Conservation (phyloP, 1,284 basidiomycete species). For the Ganoderma sinense region DNA sequence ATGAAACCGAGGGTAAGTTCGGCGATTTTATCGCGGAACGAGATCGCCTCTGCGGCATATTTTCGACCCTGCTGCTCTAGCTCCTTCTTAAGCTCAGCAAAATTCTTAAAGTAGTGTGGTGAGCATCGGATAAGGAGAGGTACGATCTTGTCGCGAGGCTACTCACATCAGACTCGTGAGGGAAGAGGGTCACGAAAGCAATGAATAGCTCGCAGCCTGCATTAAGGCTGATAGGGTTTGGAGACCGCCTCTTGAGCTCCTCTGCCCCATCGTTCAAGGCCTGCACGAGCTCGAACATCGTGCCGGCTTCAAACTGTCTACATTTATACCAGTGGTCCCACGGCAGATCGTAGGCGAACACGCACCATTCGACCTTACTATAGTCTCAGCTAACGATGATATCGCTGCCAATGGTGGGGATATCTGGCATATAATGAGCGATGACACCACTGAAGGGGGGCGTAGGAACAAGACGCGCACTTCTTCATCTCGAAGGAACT, state of each 20-base stretch:
- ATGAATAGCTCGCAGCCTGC: slow-evolving; percentile 94
- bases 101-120: slow-evolving; percentile 58
- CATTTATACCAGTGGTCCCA: slow-evolving; percentile 23
- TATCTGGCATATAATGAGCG: slow-evolving; percentile 55
- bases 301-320: slow-evolving; percentile 62
- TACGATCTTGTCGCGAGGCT: slow-evolving; percentile 10
- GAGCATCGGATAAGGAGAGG: slow-evolving; percentile 20
- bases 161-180: slow-evolving; percentile 83
- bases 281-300: slow-evolving; percentile 91
- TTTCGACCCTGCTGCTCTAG: slow-evolving; percentile 81
- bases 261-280: slow-evolving; percentile 82
- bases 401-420: slow-evolving; percentile 91
- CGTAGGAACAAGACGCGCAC: slow-evolving; percentile 45
- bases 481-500: slow-evolving; percentile 63
- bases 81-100: slow-evolving; percentile 83
- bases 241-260: slow-evolving; percentile 65
- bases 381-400: slow-evolving; percentile 79
- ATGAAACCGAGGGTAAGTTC: slow-evolving; percentile 92
- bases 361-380: slow-evolving; percentile 76
- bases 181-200: slow-evolving; percentile 85
- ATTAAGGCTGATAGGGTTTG: slow-evolving; percentile 86
- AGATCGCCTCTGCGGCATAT: slow-evolving; percentile 83
- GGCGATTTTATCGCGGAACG: slow-evolving; percentile 91
- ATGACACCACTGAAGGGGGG: not conserved
- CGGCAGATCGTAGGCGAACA: slow-evolving; percentile 24